Evolutionary conservation across 306 rosid genomes (phyloP), one percentile per base, ranked within the genome.

Genomic region (Glycine soja): DNA sequence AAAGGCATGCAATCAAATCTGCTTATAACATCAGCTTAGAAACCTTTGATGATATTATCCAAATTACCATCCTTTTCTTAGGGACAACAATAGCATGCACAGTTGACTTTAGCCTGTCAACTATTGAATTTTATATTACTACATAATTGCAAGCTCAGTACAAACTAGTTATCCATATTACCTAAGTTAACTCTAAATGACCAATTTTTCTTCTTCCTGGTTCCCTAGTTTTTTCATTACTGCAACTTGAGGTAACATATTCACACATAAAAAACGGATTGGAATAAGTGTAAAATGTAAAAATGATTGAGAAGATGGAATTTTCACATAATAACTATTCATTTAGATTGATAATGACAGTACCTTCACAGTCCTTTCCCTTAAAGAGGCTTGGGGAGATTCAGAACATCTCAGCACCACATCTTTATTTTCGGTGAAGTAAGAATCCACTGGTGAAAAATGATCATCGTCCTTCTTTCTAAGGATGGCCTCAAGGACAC

Each of bases 311-410:
- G 45, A 7, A 53, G 53, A 65, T 72, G 40, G 70, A 80, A 19
- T 24, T 48, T 42, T 47, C 68, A 51, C 1, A 5, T 38, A 38
- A 38, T 38, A 38, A 38, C 43, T 38, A 38, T 38, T 38, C 43
- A 0, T 48, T 32, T 46, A 14, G 46, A 66, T 54, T 32, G 58
- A 15, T 69, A 58, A 65, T n/a, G 62, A 14, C 45, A 54, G 54
- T 86, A 96, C 99, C 99, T 93, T 96, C 82, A 81, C 77, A 67
- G 98, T 92, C 91, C 90, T 96, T 84, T 96, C 99, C 86, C 98
- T 87, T 75, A 96, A 85, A 72, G 99, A 93, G 64, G 94, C 90
- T 81, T 96, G 99, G 30, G 99, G 99, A 80, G 98, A 96, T 80
- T 92, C 99, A 0, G 97, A 92, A 82, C 99, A 96, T 83, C 81